Conservation (phyloP, 352 stramenopile genomes). For the Phytophthora idaei region DNA sequence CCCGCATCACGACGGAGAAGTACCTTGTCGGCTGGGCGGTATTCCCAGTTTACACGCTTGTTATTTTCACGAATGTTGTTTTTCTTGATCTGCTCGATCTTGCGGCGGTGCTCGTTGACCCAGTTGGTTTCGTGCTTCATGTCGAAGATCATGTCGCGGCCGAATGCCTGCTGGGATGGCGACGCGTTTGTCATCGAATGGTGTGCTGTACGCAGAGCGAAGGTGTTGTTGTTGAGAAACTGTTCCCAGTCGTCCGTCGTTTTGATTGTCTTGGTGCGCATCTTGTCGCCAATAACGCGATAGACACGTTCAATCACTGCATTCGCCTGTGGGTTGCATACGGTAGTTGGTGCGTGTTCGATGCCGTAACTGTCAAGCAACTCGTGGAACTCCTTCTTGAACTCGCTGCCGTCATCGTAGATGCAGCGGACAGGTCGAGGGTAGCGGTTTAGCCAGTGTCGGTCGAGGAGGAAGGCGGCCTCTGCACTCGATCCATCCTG, state of each 20-base stretch:
- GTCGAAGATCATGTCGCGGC: too few relatives aligned
- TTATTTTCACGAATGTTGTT: too few relatives aligned
- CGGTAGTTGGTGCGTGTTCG: neutral
- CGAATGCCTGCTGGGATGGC: neutral
- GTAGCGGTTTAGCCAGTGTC: neutral
- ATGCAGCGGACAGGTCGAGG: neutral
- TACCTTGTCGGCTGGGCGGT: neutral
- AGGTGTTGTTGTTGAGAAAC: neutral
- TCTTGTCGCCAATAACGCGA: neutral
- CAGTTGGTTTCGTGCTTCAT: slow-evolving; percentile 5
- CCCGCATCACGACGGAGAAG: too few relatives aligned
- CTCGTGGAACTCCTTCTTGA: neutral
- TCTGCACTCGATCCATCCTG: slow-evolving; percentile 1
- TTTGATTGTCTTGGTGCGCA: neutral
- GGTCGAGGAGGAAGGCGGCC: neutral
- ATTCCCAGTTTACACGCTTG: neutral
- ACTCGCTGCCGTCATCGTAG: neutral
- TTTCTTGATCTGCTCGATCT: neutral
- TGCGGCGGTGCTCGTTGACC: neutral
- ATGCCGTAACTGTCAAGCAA: neutral
- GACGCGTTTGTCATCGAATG: neutral
- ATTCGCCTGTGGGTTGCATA: neutral
- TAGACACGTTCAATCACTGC: neutral
- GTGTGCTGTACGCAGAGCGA: neutral
- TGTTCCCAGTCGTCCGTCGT: neutral